Evolutionary conservation across 495 filamentous ascomycete genomes (phyloP).

Genomic region (Aspergillus funiculosus): DNA sequence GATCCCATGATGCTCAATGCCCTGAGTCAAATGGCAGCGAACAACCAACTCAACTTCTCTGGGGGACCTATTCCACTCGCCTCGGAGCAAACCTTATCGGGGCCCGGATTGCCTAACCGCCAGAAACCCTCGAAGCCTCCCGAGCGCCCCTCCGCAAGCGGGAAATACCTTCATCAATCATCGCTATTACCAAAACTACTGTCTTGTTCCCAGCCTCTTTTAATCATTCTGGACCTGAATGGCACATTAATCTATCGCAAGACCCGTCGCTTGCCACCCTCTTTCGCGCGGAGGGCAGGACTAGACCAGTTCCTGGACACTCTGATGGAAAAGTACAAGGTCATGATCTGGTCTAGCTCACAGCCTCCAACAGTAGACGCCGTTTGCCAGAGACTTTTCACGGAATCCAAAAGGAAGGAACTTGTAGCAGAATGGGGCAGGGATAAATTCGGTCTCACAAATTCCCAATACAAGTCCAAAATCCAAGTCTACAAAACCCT

Average conservation of each 20-base stretch:
- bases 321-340: constrained; percentile 58
- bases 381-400: constrained; percentile 52
- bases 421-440: constrained; percentile 75
- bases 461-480: constrained; percentile 57
- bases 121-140: constrained; percentile 16
- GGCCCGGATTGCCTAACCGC: too few species aligned
- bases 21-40: constrained; percentile 7
- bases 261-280: constrained; percentile 37
- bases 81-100: neutral
- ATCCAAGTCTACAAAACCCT: constrained; percentile 87
- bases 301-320: constrained; percentile 61
- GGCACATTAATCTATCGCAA: constrained; percentile 78
- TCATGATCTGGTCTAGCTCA: constrained; percentile 92
- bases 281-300: constrained; percentile 56
- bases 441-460: constrained; percentile 64
- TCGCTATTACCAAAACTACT: constrained; percentile 23
- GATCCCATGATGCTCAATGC: constrained; percentile 9
- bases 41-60: neutral
- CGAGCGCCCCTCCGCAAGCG: constrained; percentile 32
- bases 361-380: constrained; percentile 57
- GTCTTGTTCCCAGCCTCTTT: constrained; percentile 43
- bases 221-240: constrained; percentile 88
- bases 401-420: constrained; percentile 28
- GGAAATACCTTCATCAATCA: constrained; percentile 42
- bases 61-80: neutral